A percentile compares a stretch with the other conserved stretches of the same genome.
phyloP scores from a whole-genome alignment of 805 yeast species.

The Myxozyma melibiosi region DNA sequence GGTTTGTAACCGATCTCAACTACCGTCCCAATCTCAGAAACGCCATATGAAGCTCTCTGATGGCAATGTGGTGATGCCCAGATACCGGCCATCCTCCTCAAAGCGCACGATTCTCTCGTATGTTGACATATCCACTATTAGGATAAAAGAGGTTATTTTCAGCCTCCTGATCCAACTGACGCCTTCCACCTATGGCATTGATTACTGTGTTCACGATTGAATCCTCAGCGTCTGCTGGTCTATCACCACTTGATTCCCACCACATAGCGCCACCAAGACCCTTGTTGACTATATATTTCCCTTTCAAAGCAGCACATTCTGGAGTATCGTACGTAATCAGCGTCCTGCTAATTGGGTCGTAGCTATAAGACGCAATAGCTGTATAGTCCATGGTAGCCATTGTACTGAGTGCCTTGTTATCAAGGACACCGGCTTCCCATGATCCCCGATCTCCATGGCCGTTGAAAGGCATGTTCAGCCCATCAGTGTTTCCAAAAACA shows the following conservation, averaged over 20 bases:
- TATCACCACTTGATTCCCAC: constrained; percentile 80
- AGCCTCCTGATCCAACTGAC: too few relatives aligned
- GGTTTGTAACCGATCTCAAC: too few relatives aligned
- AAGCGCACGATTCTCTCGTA: too few relatives aligned
- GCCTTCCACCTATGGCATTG: constrained; percentile 14
- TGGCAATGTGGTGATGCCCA: too few relatives aligned
- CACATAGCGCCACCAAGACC: constrained; percentile 83
- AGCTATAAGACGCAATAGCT: constrained; percentile 59
- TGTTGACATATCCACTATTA: too few relatives aligned
- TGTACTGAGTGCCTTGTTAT: constrained; percentile 59
- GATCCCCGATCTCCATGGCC: constrained; percentile 40
- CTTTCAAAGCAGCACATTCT: constrained; percentile 57
- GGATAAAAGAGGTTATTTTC: too few relatives aligned
- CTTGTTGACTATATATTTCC: constrained; percentile 53
- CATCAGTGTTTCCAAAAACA: constrained; percentile 49
- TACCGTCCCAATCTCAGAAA: too few relatives aligned
- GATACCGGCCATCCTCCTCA: too few relatives aligned
- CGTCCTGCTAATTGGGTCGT: constrained; percentile 43
- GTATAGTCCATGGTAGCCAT: constrained; percentile 47
- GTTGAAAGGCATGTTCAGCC: constrained; percentile 43
- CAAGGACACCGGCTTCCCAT: constrained; percentile 55
- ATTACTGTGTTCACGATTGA: constrained; percentile 14
- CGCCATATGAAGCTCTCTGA: too few relatives aligned
- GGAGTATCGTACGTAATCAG: constrained; percentile 69
- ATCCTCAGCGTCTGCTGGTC: not conserved